These are phyloP conservation scores for Aspergillus felis DNA, from an alignment of 2,329 filamentous ascomycete genomes.

Conservation along the genomic window DNA sequence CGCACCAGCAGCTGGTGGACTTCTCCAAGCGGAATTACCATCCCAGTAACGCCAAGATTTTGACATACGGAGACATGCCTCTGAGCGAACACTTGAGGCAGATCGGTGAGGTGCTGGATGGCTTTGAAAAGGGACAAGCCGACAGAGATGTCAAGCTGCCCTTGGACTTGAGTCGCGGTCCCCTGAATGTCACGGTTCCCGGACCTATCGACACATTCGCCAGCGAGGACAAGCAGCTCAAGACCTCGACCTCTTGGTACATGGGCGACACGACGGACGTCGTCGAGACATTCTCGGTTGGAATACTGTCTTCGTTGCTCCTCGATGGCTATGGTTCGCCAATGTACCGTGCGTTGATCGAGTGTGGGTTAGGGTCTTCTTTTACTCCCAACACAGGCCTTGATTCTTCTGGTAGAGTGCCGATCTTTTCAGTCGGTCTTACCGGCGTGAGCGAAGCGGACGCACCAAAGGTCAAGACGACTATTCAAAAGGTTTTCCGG, in stretches of 20 bases:
- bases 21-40: conserved; percentile 96
- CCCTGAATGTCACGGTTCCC: conserved; percentile 65
- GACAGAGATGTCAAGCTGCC: conserved; percentile 74
- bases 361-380: conserved; percentile 83
- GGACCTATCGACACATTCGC: conserved; percentile 86
- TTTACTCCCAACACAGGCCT: conserved; percentile 95
- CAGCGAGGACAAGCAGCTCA: conserved; percentile 80
- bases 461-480: conserved; percentile 70
- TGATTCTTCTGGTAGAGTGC: conserved; percentile 70
- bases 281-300: conserved; percentile 82
- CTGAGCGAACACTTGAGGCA: conserved; percentile 75
- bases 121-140: conserved; percentile 66
- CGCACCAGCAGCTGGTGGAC: conserved; percentile 79
- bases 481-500: conserved; percentile 67
- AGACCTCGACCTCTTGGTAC: conserved; percentile 91
- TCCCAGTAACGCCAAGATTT: conserved; percentile 91
- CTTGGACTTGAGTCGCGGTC: conserved; percentile 64
- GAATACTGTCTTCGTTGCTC: conserved; percentile 75
- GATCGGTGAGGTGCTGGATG: conserved; percentile 68
- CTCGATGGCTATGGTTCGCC: conserved; percentile 96
- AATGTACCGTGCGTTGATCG: conserved; percentile 81
- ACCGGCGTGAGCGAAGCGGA: conserved; percentile 83
- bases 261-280: conserved; percentile 78
- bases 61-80: conserved; percentile 94
- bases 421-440: conserved; percentile 85